Evolutionary conservation across 2,329 filamentous ascomycete genomes (phyloP).

Genomic region (Drechmeria coniospora): DNA sequence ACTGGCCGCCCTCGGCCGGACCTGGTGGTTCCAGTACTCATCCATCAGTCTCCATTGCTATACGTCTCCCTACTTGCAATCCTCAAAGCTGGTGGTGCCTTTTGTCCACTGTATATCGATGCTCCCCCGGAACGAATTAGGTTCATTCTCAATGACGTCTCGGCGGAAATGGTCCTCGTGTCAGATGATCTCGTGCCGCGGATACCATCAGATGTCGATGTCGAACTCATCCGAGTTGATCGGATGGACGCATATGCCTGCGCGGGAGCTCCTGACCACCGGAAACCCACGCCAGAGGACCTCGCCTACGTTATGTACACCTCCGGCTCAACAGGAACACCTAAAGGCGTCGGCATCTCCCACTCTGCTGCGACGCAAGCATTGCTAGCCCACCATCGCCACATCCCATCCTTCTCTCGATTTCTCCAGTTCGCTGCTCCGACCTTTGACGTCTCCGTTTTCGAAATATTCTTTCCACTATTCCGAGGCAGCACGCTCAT

Average conservation of each 20-base stretch:
- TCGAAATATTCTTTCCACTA: constrained; percentile 85
- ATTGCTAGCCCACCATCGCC: constrained; percentile 61
- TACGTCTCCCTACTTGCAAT: constrained; percentile 67
- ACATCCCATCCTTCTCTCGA: constrained; percentile 60
- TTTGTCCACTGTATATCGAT: constrained; percentile 72
- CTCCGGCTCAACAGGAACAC: constrained; percentile 74
- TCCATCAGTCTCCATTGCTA: constrained; percentile 62
- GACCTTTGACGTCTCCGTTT: constrained; percentile 88
- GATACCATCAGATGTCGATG: constrained; percentile 17
- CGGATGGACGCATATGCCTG: background rate
- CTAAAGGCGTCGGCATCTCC: constrained; percentile 75
- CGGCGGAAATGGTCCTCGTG: constrained; percentile 53
- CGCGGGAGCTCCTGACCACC: constrained; percentile 4
- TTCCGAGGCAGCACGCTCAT: constrained; percentile 60
- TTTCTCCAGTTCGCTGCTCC: constrained; percentile 88
- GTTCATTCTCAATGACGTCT: constrained; percentile 69
- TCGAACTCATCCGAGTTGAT: constrained; percentile 21
- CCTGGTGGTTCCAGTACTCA: constrained; percentile 55
- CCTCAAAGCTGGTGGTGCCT: constrained; percentile 68
- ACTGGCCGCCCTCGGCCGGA: constrained; percentile 9
- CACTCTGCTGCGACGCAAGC: constrained; percentile 71
- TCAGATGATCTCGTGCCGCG: constrained; percentile 29
- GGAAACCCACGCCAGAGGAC: constrained; percentile 17
- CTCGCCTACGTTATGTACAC: constrained; percentile 90
- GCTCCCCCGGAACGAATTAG: constrained; percentile 59